Base-by-base conservation (phyloP, 2,329 filamentous ascomycete genomes). In the Calonectria leucothoes region DNA sequence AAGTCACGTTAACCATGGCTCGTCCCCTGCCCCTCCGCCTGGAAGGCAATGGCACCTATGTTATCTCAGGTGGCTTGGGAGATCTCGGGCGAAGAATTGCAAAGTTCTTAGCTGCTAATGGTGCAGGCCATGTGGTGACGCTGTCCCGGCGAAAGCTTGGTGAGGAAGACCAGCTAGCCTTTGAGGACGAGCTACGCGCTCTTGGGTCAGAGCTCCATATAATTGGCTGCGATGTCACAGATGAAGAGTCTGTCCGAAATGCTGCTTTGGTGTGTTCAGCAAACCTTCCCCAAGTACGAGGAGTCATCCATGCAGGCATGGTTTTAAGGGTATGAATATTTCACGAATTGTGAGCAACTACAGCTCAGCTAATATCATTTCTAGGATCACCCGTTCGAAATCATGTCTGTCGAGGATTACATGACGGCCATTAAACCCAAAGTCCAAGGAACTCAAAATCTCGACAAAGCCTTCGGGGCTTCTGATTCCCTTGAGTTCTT, bases 1-100 rank as follows among this genome's bases (percentile, higher is more conserved):
- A 45, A 15, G 69, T 76, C 35, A 66, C 68, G 17, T 29, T 73
- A 57, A 74, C 73, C 20, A n/a, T 74, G 59, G 70, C 74, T n/a
- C 65, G 45, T 7, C 66, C 70, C 4, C 42, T 27, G 3, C 6
- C 77, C 73, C 39, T 66, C 5, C 33, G n/a, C 1, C 75, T 83
- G 27, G 69, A 71, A 4, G 11, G 42, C 0, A 71, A 79, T 31
- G 80, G 72, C 15, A 77, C 78, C 1, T 84, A 84, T 68, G 75
- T 83, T 20, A 61, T 84, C 5, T 75, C 80, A 63, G 82, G 83
- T 2, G 76, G 76, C 14, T 61, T 77, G 6, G 76, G 74, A 31
- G 73, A 69, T 23, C 59, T 76, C 1, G 76, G 76, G 4, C 57
- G 69, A 42, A 71, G 59, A n/a, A 73, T 77, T 42, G 68, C 65